These are phyloP conservation scores for Ajuga chamaepitys DNA, from an alignment of 257 asterid genomes.

Conservation along the genomic window DNA sequence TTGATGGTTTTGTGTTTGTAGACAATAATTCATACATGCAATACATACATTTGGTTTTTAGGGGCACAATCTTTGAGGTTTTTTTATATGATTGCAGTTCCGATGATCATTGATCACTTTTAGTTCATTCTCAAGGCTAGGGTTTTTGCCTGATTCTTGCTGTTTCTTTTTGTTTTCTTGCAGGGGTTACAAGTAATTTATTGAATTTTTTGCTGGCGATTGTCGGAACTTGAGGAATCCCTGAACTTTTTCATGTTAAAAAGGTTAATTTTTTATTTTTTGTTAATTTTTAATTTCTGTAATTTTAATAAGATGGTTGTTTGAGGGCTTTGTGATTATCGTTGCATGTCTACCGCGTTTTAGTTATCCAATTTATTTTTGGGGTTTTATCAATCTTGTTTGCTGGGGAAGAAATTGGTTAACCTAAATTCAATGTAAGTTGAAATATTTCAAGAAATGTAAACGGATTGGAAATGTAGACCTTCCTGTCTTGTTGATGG, in stretches of 20 bases:
- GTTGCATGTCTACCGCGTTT: slow-evolving; percentile 4
- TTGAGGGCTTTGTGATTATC: slow-evolving; percentile 16
- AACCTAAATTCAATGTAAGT: slow-evolving; percentile 1
- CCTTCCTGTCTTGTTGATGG: not conserved
- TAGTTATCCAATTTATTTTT: not conserved
- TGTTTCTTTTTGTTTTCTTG: slow-evolving; percentile 5
- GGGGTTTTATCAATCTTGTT: slow-evolving; percentile 14
- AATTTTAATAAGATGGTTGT: slow-evolving; percentile 6
- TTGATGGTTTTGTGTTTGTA: not conserved
- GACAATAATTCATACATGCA: slow-evolving; percentile 14
- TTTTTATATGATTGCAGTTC: slow-evolving; percentile 24
- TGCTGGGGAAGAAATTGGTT: slow-evolving; percentile 1
- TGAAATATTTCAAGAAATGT: not conserved
- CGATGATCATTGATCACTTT: slow-evolving; percentile 33
- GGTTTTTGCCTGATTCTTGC: slow-evolving; percentile 24
- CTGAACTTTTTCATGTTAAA: slow-evolving; percentile 42
- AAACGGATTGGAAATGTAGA: not conserved
- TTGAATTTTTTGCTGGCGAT: slow-evolving; percentile 24
- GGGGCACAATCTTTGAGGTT: slow-evolving; percentile 23
- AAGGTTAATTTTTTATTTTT: slow-evolving; percentile 21
- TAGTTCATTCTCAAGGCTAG: slow-evolving; percentile 17
- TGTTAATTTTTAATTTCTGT: not conserved
- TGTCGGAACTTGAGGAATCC: slow-evolving; percentile 26
- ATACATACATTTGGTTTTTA: slow-evolving; percentile 23
- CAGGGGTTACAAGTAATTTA: slow-evolving; percentile 28